phyloP scores from a whole-genome alignment of 257 asterid genomes.

The Capsicum pubescens region DNA sequence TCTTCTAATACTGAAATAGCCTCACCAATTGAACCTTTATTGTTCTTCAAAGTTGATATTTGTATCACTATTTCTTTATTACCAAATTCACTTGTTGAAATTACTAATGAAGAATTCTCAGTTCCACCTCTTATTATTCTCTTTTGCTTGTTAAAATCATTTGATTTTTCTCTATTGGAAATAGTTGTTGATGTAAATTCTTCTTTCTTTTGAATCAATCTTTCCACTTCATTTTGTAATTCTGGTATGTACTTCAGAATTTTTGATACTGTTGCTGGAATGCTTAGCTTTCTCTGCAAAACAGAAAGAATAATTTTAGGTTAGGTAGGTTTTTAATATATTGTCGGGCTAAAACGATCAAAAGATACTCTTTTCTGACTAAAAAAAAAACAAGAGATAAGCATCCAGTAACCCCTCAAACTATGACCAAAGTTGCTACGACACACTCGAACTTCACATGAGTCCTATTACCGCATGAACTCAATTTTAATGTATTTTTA shows the following conservation, averaged over 20 bases:
- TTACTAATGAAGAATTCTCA: not conserved
- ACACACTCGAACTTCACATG: no score
- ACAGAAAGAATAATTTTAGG: not conserved
- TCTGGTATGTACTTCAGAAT: conserved; percentile 36
- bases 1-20: conserved; percentile 28
- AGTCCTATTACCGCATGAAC: no score
- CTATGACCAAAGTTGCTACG: no score
- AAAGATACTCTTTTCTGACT: not conserved
- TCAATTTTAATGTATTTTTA: no score
- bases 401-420: no score
- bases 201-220: conserved; percentile 32
- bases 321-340: no score
- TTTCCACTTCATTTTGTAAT: conserved; percentile 28
- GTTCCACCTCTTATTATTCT: not conserved
- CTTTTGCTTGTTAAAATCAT: not conserved
- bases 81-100: conserved; percentile 22
- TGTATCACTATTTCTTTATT: conserved; percentile 26
- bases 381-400: no score
- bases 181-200: not conserved
- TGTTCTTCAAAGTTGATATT: conserved; percentile 12
- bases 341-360: not conserved
- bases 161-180: not conserved
- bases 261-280: conserved; percentile 28
- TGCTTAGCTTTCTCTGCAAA: conserved; percentile 32
- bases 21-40: conserved; percentile 25